These are phyloP conservation scores for Tetrahymena elliotti DNA, from an alignment of 73 alveolate species.

Conservation along the genomic window DNA sequence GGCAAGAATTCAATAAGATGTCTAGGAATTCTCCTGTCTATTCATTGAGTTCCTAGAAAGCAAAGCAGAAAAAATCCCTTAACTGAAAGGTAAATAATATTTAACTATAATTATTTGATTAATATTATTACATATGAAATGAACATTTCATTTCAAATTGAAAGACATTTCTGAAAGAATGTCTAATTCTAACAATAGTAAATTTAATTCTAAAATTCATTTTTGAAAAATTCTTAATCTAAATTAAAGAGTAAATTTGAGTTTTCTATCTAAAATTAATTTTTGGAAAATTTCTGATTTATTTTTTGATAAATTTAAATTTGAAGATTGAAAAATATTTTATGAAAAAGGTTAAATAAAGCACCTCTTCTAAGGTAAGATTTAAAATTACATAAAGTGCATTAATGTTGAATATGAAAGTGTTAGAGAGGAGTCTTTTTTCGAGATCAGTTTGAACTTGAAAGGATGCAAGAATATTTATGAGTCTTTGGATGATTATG, in stretches of 20 bases:
- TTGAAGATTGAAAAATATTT: too few relatives aligned
- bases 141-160: too few relatives aligned
- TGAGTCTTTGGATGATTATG: background rate
- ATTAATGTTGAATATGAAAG: background rate
- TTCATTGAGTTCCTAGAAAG: background rate
- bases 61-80: background rate
- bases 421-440: background rate
- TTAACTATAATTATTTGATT: background rate
- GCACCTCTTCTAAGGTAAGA: background rate
- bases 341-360: background rate
- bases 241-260: too few relatives aligned
- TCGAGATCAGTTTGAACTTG: background rate
- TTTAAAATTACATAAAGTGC: background rate
- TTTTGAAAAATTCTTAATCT: too few relatives aligned
- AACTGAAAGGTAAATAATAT: background rate
- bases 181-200: too few relatives aligned
- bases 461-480: background rate
- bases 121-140: too few relatives aligned
- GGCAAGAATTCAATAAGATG: background rate
- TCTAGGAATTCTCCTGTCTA: background rate
- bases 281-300: too few relatives aligned
- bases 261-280: too few relatives aligned
- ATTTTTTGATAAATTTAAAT: too few relatives aligned
- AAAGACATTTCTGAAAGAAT: too few relatives aligned
- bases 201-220: too few relatives aligned